phyloP scores from a whole-genome alignment of 2,329 filamentous ascomycete species.

The Claviceps fusiformis region DNA sequence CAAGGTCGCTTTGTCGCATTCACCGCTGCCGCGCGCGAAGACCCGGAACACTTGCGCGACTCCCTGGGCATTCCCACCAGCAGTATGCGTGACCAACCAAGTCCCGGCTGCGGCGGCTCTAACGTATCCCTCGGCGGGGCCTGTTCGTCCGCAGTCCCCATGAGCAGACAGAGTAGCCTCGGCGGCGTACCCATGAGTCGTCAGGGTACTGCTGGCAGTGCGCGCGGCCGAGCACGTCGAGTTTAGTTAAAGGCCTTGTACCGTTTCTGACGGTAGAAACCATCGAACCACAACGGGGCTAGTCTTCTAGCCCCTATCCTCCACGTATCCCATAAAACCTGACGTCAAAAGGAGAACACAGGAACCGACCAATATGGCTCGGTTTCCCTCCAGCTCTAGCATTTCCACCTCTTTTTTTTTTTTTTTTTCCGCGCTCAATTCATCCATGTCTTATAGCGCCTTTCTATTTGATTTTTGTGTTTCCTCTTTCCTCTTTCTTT shows the following conservation, averaged over 20 bases:
- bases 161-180: constrained; percentile 43
- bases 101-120: constrained; percentile 14
- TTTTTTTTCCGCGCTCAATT: too few species aligned
- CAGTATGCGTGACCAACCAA: constrained; percentile 29
- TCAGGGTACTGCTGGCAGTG: constrained; percentile 35
- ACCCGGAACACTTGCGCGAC: constrained; percentile 36
- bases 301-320: too few species aligned
- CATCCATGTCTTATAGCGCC: too few species aligned
- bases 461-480: neutral
- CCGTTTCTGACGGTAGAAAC: too few species aligned
- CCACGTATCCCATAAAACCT: too few species aligned
- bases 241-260: neutral
- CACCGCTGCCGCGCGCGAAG: constrained; percentile 29
- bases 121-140: constrained; percentile 13
- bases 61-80: constrained; percentile 32
- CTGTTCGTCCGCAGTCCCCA: constrained; percentile 27
- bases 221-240: constrained; percentile 31
- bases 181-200: constrained; percentile 45
- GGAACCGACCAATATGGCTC: too few species aligned
- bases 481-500: neutral
- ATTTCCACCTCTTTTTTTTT: too few species aligned
- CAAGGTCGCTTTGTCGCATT: constrained; percentile 36
- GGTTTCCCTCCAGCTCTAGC: too few species aligned
- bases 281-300: too few species aligned
- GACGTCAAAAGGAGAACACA: too few species aligned